Base-by-base conservation (phyloP, 306 rosid species). In the Ochetophila trinervis region DNA sequence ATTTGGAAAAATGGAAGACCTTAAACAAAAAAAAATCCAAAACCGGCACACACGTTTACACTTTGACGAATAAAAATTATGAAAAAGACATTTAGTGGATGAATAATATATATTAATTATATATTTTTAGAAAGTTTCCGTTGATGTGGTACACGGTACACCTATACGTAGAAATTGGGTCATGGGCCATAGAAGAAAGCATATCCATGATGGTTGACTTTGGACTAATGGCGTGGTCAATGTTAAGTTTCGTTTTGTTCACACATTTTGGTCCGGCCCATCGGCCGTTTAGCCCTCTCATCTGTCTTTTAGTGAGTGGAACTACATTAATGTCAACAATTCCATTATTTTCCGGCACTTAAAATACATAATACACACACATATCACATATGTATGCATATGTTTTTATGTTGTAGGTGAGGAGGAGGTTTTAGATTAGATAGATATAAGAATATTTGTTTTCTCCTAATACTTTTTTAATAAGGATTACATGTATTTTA, bases 391-490 rank as follows among this genome's bases (percentile, higher is more conserved):
- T n/a, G n/a, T n/a, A n/a, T n/a, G n/a, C n/a, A n/a, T n/a, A n/a
- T n/a, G n/a, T 4, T 45, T 55, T 35, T 4, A 6, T 20, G 42
- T 9, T 37, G 11, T 8, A 37, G 17, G 5, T 7, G 6, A 37
- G 6, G 44, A 37, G n/a, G n/a, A n/a, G n/a, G n/a, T n/a, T n/a
- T n/a, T n/a, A n/a, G n/a, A n/a, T n/a, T n/a, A n/a, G n/a, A 1
- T 27, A 27, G 32, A 27, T 27, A 4, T 1, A 40, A 40, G 10
- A 9, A 40, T 10, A 40, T 18, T 21, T 27, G 11, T 59, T 54
- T 22, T 36, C 65, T 59, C 70, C 65, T 51, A 60, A 16, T 70
- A 62, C 63, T n/a, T n/a, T n/a, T n/a, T n/a, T n/a, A n/a, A n/a
- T n/a, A n/a, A n/a, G n/a, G n/a, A n/a, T n/a, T n/a, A n/a, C n/a